Evolutionary conservation across 2,329 filamentous ascomycete genomes (phyloP).

Genomic region (Coleophoma cylindrospora): DNA sequence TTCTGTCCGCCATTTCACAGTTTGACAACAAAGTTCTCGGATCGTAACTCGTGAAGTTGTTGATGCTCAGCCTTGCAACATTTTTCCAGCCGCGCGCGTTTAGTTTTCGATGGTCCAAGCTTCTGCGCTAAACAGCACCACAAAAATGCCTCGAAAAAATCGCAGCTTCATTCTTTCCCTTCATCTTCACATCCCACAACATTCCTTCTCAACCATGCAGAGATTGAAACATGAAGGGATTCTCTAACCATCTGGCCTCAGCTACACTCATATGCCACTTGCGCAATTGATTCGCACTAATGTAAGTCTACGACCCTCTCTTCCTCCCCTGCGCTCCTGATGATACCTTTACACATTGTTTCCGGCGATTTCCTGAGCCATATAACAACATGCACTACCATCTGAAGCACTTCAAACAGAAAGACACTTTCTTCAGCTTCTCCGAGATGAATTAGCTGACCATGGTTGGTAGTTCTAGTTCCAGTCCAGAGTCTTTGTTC

Average conservation of each 20-base stretch:
- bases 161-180: no score
- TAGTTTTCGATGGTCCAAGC: background rate
- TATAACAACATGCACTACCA: slow-evolving; percentile 67
- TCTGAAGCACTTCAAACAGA: slow-evolving; percentile 46
- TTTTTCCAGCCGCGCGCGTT: slow-evolving; percentile 1
- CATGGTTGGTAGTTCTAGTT: no score
- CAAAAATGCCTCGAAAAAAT: no score
- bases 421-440: no score
- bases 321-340: slow-evolving; percentile 20
- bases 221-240: no score
- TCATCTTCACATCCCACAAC: no score
- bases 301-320: background rate
- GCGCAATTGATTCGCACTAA: no score
- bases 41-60: background rate
- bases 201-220: no score
- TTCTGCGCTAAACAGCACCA: background rate
- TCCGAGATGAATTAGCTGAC: no score
- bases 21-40: no score
- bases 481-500: no score
- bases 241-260: background rate
- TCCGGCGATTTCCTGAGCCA: slow-evolving; percentile 30
- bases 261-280: background rate
- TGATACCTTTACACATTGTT: slow-evolving; percentile 26
- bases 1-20: slow-evolving; percentile 68
- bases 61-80: background rate